Evolutionary conservation across 139 green algal species (phyloP), one percentile per base, ranked within the genome.

Genomic region (Helicosporidium sp.): DNA sequence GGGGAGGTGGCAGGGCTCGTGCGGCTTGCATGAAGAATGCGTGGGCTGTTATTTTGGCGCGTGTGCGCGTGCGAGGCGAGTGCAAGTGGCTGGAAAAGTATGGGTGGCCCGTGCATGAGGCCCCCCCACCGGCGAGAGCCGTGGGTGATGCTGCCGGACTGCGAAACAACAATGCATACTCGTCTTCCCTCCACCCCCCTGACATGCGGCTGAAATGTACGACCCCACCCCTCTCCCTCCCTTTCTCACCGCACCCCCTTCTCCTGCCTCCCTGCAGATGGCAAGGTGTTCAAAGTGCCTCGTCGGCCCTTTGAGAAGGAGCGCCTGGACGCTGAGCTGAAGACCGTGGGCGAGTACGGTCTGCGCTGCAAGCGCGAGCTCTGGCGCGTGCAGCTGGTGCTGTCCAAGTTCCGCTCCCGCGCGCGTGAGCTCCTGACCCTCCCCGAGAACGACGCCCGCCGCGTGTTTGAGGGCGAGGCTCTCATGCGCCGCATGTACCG

Each of bases 291-390:
- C 72, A 96, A 95, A 74, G 94, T 93, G 82, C 90, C 90, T 20
- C 67, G 90, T 48, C 83, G 90, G 70, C 90, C 90, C 35, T 99
- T 94, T 60, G 90, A 99, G 84, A 99, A 99, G 83, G 90, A 97
- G 65, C 89, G 90, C 45, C 72, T 99, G 49, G 90, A 99, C 58
- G 66, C 70, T 29, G 90, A 99, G 78, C 68, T 99, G 68, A 99
- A 99, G 80, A 62, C 93, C n/a, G 85, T 97, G 26, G 90, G 90
- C 54, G 90, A 99, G 74, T 99, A 91, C 53, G 90, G 90, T 48
- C 82, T 99, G 46, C 79, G 87, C 56, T 92, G 92, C 83, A 99
- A 99, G 87, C 78, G 87, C 33, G 90, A 99, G 85, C 77, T 99
- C 10, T 97, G 89, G 90, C 82, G 90, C 59, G 89, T 99, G 69